A percentile compares a stretch with the other conserved stretches of the same genome.
phyloP scores from a whole-genome alignment of 768 basidiomycete species.

The Suillus alpinus region DNA sequence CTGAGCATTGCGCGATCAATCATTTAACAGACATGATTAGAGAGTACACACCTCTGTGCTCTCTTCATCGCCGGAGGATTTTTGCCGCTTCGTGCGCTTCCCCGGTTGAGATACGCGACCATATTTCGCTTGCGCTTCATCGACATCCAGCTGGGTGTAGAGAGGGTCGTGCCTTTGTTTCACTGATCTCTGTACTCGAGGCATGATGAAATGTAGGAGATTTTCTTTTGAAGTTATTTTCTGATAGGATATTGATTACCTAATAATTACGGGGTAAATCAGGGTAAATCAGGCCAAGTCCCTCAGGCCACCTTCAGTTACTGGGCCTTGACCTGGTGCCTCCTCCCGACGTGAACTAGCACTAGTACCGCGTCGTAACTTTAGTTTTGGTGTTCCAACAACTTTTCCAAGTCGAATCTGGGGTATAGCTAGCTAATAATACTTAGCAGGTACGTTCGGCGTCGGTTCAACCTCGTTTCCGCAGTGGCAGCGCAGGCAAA shows the following conservation, averaged over 20 bases:
- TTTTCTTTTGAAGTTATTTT: constrained; percentile 6
- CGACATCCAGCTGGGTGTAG: constrained; percentile 77
- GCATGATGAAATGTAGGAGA: constrained; percentile 46
- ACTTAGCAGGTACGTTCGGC: neutral
- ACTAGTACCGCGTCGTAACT: neutral
- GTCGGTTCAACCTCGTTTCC: neutral
- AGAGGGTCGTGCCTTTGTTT: constrained; percentile 85
- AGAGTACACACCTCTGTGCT: constrained; percentile 49
- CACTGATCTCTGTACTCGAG: constrained; percentile 52
- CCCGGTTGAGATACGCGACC: constrained; percentile 75
- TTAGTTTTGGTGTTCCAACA: neutral
- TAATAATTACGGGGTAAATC: neutral
- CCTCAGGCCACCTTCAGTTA: too few relatives aligned
- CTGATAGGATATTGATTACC: constrained; percentile 1
- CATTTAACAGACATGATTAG: constrained; percentile 9
- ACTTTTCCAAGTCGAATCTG: neutral
- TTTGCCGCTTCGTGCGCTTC: constrained; percentile 64
- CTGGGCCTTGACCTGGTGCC: neutral
- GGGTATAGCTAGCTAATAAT: neutral
- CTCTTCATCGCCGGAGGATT: constrained; percentile 45
- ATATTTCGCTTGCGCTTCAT: constrained; percentile 75
- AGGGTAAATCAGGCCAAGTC: neutral
- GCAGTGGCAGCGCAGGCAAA: neutral
- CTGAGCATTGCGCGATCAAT: constrained; percentile 35
- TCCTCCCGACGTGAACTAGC: neutral